Conservation (phyloP, 192 early-diverging fungal genomes). For the Phycomyces blakesleeanus region DNA sequence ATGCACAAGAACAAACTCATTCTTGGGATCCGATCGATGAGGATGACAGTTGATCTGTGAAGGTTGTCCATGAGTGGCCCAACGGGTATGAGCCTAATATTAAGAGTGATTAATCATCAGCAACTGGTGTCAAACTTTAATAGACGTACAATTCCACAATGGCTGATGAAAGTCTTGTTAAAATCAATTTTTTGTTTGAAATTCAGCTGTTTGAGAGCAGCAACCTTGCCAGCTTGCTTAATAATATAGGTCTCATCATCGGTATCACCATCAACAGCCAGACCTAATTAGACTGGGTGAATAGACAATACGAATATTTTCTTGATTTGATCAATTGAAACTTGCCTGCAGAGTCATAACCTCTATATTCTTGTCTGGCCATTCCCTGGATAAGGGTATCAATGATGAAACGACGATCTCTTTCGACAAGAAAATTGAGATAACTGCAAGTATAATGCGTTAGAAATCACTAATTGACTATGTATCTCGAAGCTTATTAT, state of each 20-base stretch:
- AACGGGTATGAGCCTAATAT: slow-evolving; percentile 86
- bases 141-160: slow-evolving; percentile 71
- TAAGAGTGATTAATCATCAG: no score
- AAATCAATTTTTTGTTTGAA: slow-evolving; percentile 71
- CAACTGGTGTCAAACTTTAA: no score
- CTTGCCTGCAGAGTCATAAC: slow-evolving; percentile 94
- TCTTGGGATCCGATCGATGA: slow-evolving; percentile 85
- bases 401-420: slow-evolving; percentile 84
- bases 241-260: slow-evolving; percentile 69
- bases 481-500: neutral
- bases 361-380: slow-evolving; percentile 96
- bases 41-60: slow-evolving; percentile 93
- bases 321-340: neutral
- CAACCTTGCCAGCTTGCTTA: slow-evolving; percentile 97
- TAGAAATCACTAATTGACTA: neutral
- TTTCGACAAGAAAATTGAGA: slow-evolving; percentile 83
- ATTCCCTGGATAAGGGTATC: slow-evolving; percentile 94
- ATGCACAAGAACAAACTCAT: slow-evolving; percentile 95
- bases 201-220: slow-evolving; percentile 79
- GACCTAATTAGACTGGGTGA: slow-evolving; percentile 44
- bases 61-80: slow-evolving; percentile 98
- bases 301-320: neutral
- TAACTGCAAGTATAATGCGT: slow-evolving; percentile 78
- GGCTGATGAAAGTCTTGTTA: slow-evolving; percentile 76
- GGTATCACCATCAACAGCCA: slow-evolving; percentile 91